Evolutionary conservation across 1,284 basidiomycete species (phyloP), one percentile per base, ranked within the genome.

Genomic region (Leccinum huronense): DNA sequence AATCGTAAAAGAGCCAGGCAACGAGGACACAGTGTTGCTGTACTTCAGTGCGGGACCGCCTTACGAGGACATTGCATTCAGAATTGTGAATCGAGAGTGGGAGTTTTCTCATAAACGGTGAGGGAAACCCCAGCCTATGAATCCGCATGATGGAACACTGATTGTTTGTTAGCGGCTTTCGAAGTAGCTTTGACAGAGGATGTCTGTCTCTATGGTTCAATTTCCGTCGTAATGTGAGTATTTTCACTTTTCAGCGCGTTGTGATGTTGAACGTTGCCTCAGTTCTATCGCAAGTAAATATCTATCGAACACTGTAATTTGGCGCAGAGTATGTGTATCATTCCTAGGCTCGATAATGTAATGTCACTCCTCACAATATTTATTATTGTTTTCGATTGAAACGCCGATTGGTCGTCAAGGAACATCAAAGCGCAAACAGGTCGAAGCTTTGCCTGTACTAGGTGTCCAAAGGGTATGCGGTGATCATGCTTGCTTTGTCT

Each of bases 31-130:
- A 1, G 93, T 95, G 34, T 82, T 98, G 23, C 79, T 99, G 56
- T 87, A 96, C 67, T 99, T 99, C 79, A 94, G 87, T 68, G 95
- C 97, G 16, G 97, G 97, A 16, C 97, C 97, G 58, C 97, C 97
- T 1, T 99, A 99, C 75, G 97, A 99, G 79, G 97, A 99, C 73
- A 95, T 99, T 67, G 97, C 96, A 16, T 99, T 99, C 81, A 85
- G 95, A 63, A 97, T 99, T 69, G 97, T 99, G 61, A 95, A 98
- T 72, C 86, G 93, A 63, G 95, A 97, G 77, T 99, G 97, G 97
- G 97, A 99, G 74, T 97, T 94, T 77, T 95, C 94, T 60, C 97
- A 99, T 73, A 96, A 95, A 79, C 86, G 93, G 91, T 92, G 75
- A 63, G 82, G 62, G 33, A 19, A 10, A 19, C 23, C 57, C 54